phyloP scores from a whole-genome alignment of 164 flowering plant genomes.

The Magnolia kwangsiensis region DNA sequence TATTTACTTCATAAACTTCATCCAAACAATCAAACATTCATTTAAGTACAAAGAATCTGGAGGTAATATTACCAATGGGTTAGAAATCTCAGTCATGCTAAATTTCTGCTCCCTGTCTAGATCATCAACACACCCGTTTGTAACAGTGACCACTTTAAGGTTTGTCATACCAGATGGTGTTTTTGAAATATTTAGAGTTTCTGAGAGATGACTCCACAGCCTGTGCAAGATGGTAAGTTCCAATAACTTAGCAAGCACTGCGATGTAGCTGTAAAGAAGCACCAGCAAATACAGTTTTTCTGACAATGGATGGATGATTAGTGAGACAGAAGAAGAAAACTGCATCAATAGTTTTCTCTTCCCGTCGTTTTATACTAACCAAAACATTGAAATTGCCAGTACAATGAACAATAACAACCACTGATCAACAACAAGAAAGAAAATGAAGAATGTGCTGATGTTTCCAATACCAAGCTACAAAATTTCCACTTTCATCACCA shows the following conservation, averaged over 20 bases:
- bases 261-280: neutral
- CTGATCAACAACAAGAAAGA: neutral
- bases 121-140: slow-evolving; percentile 9
- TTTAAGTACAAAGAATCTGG: neutral
- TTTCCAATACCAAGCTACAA: slow-evolving; percentile 38
- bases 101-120: slow-evolving; percentile 4
- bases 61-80: slow-evolving; percentile 17
- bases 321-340: neutral
- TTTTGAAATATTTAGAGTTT: slow-evolving; percentile 6
- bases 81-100: slow-evolving; percentile 11
- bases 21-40: neutral
- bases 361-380: neutral
- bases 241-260: neutral
- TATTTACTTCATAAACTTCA: slow-evolving; percentile 5
- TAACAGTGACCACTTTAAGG: slow-evolving; percentile 1
- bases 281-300: neutral
- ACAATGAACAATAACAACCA: neutral
- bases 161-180: neutral
- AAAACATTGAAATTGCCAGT: neutral
- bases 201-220: slow-evolving; percentile 35
- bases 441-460: slow-evolving; percentile 1
- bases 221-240: slow-evolving; percentile 13
- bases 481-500: slow-evolving; percentile 33
- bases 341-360: neutral
- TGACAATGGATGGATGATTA: neutral